phyloP scores from a whole-genome alignment of 129 eudicot species.

The Artemisia tridentata region DNA sequence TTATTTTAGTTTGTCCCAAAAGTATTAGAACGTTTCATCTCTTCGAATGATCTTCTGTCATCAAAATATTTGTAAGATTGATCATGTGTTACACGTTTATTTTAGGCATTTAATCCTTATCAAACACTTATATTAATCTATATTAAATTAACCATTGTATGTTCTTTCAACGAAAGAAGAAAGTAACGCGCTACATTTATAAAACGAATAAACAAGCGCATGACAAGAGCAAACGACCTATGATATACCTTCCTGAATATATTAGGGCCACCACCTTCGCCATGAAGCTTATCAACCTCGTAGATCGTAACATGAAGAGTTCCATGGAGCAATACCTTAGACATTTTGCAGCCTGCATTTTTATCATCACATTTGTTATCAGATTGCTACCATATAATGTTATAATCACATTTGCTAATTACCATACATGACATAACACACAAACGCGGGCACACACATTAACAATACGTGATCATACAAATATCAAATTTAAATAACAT shows the following conservation, averaged over 20 bases:
- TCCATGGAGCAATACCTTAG: slow-evolving; percentile 64
- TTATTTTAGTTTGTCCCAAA: too few species aligned
- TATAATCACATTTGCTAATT: background rate
- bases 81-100: too few species aligned
- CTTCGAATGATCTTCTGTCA: too few species aligned
- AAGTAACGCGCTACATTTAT: too few species aligned
- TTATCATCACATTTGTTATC: background rate
- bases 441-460: background rate
- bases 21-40: too few species aligned
- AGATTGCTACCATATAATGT: background rate
- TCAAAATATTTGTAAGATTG: too few species aligned
- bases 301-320: slow-evolving; percentile 68
- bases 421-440: background rate
- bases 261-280: slow-evolving; percentile 37
- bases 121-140: too few species aligned
- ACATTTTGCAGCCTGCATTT: slow-evolving; percentile 40
- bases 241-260: slow-evolving; percentile 45
- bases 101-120: too few species aligned
- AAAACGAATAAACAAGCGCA: too few species aligned
- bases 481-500: background rate
- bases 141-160: too few species aligned
- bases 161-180: too few species aligned
- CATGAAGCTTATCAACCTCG: slow-evolving; percentile 54
- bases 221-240: background rate
- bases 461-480: background rate